Evolutionary conservation across 2,329 filamentous ascomycete species (phyloP).

Genomic region (Aspergillus quadricinctus): DNA sequence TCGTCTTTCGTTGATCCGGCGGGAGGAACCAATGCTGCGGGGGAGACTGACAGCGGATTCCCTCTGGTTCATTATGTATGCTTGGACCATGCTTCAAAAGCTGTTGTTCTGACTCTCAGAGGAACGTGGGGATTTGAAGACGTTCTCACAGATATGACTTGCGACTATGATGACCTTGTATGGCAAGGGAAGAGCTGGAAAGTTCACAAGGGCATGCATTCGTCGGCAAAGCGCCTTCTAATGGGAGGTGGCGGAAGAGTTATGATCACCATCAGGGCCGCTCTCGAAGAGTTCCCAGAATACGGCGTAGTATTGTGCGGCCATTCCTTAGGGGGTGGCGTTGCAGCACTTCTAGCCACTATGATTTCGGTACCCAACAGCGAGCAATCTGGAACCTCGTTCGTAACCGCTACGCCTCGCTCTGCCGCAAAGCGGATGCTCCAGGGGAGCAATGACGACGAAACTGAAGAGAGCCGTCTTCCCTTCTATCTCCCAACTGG

Average conservation of each 20-base stretch:
- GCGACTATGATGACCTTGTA: conserved; percentile 60
- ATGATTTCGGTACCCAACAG: conserved; percentile 62
- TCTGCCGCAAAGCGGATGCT: conserved; percentile 36
- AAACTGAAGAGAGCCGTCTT: conserved; percentile 9
- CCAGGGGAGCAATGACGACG: conserved; percentile 25
- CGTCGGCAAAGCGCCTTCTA: conserved; percentile 63
- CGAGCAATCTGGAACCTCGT: conserved; percentile 51
- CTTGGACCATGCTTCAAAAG: conserved; percentile 66
- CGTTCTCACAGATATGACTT: conserved; percentile 68
- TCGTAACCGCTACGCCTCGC: conserved; percentile 54
- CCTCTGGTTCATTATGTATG: conserved; percentile 71
- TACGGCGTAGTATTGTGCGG: conserved; percentile 68
- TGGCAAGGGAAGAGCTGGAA: conserved; percentile 62
- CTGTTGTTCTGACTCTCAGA: conserved; percentile 67
- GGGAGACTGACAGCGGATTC: conserved; percentile 61
- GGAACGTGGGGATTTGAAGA: conserved; percentile 72
- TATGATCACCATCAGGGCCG: conserved; percentile 61
- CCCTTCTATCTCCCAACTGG: conserved; percentile 57
- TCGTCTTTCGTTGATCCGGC: conserved; percentile 68
- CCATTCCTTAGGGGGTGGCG: conserved; percentile 65
- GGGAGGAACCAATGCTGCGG: conserved; percentile 62
- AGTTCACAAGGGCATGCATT: conserved; percentile 71
- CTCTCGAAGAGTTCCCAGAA: conserved; percentile 61
- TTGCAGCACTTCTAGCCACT: conserved; percentile 65
- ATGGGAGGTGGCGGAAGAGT: conserved; percentile 65